Conservation (phyloP, 768 basidiomycete genomes). For the Lactarius evosmus region DNA sequence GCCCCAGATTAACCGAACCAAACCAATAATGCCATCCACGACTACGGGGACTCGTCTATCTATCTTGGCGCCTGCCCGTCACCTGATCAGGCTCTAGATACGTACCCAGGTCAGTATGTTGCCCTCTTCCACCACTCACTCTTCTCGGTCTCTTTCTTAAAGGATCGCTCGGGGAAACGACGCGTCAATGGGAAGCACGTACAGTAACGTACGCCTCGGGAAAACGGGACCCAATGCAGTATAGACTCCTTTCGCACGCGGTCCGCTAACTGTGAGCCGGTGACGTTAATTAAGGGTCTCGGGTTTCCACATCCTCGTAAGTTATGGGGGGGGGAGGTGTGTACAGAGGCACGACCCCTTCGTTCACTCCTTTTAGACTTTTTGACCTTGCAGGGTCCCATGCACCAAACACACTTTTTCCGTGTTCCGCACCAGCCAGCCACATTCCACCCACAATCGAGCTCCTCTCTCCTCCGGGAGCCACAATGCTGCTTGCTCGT, state of each 20-base stretch:
- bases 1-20: background rate
- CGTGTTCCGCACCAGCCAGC: background rate
- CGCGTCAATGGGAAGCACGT: background rate
- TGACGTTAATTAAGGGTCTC: background rate
- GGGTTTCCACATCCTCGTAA: background rate
- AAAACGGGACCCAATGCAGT: background rate
- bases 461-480: background rate
- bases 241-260: background rate
- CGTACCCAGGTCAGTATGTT: background rate
- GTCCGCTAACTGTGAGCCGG: background rate
- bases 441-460: constrained; percentile 1
- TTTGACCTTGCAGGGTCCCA: background rate
- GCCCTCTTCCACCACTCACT: too few relatives aligned
- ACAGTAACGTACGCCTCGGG: background rate
- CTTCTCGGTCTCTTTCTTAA: background rate
- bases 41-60: background rate
- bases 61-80: too few relatives aligned
- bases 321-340: background rate
- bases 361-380: background rate
- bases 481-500: background rate
- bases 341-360: too few relatives aligned
- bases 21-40: background rate
- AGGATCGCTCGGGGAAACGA: background rate
- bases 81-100: background rate
- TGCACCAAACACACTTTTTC: background rate